These are phyloP conservation scores for Rachicladosporium sp. DNA, from an alignment of 2,329 filamentous ascomycete genomes.

Conservation along the genomic window DNA sequence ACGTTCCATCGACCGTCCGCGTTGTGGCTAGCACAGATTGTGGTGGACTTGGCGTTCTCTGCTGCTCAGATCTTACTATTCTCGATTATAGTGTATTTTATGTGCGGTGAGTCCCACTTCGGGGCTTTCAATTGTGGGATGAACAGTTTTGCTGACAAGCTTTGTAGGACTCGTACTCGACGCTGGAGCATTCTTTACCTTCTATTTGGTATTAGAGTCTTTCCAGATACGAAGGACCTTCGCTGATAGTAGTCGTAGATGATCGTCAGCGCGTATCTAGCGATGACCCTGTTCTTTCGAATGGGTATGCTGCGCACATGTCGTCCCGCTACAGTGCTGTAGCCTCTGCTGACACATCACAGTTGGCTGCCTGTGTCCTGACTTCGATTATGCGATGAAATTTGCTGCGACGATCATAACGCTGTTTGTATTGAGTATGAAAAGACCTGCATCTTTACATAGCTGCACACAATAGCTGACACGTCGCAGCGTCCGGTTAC, in stretches of 20 bases:
- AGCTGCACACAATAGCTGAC: too few relatives aligned
- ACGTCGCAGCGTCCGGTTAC: constrained; percentile 45
- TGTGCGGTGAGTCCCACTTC: constrained; percentile 39
- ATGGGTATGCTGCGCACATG: too few relatives aligned
- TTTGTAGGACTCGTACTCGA: constrained; percentile 40
- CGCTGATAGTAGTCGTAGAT: constrained; percentile 5
- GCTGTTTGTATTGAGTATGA: constrained; percentile 60
- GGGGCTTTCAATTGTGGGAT: too few relatives aligned
- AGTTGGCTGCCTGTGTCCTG: constrained; percentile 60
- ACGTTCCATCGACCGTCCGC: constrained; percentile 74
- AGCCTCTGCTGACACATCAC: constrained; percentile 26
- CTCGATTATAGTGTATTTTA: constrained; percentile 66
- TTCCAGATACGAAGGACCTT: too few relatives aligned
- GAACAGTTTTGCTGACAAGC: too few relatives aligned
- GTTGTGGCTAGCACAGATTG: constrained; percentile 71
- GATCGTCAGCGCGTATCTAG: constrained; percentile 26
- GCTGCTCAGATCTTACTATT: constrained; percentile 60
- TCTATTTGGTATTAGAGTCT: constrained; percentile 38
- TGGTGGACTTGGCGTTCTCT: constrained; percentile 60
- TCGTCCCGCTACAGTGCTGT: too few relatives aligned
- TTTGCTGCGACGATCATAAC: constrained; percentile 67
- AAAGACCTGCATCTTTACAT: too few relatives aligned
- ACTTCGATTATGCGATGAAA: constrained; percentile 78
- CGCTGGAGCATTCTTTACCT: constrained; percentile 68
- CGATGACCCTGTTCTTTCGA: constrained; percentile 67